phyloP scores from a whole-genome alignment of 2,329 filamentous ascomycete species.

The Microdochium bolleyi region DNA sequence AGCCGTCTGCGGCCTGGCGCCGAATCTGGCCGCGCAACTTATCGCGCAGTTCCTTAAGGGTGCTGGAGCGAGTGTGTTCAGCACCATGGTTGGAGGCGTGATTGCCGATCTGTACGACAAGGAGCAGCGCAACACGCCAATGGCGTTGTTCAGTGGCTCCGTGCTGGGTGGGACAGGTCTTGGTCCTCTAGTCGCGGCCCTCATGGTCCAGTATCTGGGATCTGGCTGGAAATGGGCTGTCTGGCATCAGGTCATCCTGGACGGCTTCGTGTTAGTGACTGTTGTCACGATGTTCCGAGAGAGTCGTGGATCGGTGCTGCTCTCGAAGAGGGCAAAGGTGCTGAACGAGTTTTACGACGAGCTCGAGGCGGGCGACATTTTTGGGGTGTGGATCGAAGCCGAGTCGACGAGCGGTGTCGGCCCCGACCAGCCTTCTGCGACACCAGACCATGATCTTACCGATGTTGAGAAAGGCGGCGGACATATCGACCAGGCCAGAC shows the following conservation, averaged over 20 bases:
- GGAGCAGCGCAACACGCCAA: constrained; percentile 74
- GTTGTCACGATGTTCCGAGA: constrained; percentile 70
- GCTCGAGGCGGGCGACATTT: constrained; percentile 57
- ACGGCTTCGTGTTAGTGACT: constrained; percentile 52
- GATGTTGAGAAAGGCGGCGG: not conserved
- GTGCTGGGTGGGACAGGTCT: constrained; percentile 74
- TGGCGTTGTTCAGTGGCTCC: constrained; percentile 78
- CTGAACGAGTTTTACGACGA: constrained; percentile 75
- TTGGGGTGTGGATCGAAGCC: constrained; percentile 30
- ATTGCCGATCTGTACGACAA: constrained; percentile 80
- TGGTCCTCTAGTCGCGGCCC: constrained; percentile 65
- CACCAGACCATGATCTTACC: constrained; percentile 3
- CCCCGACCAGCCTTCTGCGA: constrained; percentile 3
- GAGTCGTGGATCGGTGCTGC: constrained; percentile 71
- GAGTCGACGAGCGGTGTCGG: not conserved
- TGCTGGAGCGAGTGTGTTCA: constrained; percentile 70
- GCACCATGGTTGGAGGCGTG: constrained; percentile 87
- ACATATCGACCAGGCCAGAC: not conserved
- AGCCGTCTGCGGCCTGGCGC: constrained; percentile 64
- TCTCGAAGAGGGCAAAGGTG: constrained; percentile 64
- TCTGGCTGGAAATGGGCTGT: constrained; percentile 76
- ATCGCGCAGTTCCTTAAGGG: constrained; percentile 70
- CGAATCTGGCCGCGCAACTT: constrained; percentile 64
- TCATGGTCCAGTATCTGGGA: constrained; percentile 46
- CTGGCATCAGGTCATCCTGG: constrained; percentile 72